These are phyloP conservation scores for Penicillium daleae DNA, from an alignment of 495 filamentous ascomycete genomes.

Conservation along the genomic window DNA sequence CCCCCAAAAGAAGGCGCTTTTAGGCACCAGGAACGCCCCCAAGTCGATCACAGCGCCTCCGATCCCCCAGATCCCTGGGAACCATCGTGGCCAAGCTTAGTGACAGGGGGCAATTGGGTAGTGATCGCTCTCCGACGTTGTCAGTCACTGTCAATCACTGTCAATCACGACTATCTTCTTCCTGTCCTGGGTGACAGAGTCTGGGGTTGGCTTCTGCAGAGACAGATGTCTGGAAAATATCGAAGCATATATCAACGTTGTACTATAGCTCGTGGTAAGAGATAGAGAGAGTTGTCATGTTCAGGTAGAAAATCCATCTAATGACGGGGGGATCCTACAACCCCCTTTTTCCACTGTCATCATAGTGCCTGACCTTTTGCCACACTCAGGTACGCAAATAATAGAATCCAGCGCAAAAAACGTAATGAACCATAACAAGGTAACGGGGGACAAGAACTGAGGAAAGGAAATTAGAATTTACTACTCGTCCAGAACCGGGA, in stretches of 20 bases:
- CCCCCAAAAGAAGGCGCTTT: not conserved
- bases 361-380: not conserved
- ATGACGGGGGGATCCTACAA: not conserved
- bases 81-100: slow-evolving; percentile 29
- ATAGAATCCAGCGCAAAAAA: not conserved
- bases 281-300: not conserved
- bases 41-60: slow-evolving; percentile 15
- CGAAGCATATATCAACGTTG: slow-evolving; percentile 3
- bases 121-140: slow-evolving; percentile 28
- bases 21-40: not conserved
- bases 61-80: slow-evolving; percentile 19
- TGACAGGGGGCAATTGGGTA: slow-evolving; percentile 32
- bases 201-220: slow-evolving; percentile 24
- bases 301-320: not conserved
- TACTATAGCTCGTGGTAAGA: not conserved
- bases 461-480: not conserved
- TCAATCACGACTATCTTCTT: slow-evolving; percentile 34
- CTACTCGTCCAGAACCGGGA: not conserved
- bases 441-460: not conserved
- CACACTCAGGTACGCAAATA: not conserved
- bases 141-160: slow-evolving; percentile 24
- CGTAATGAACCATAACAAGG: not conserved
- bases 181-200: slow-evolving; percentile 15
- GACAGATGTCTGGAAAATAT: not conserved
- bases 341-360: not conserved